Evolutionary conservation across 768 basidiomycete genomes (phyloP).

Genomic region (Boletellus sp.): DNA sequence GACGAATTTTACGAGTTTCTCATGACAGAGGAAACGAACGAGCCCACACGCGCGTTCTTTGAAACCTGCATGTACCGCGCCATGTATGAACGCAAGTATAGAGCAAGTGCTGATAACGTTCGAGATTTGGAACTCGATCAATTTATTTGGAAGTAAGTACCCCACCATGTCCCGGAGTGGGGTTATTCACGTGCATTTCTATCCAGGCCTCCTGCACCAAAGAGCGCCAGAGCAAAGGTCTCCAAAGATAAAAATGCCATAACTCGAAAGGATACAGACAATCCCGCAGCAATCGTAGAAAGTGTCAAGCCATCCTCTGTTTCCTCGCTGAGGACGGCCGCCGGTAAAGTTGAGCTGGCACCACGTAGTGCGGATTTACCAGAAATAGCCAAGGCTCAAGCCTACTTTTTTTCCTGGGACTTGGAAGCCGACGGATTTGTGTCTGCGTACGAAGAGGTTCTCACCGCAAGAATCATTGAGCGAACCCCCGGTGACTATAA

Average conservation of each 20-base stretch:
- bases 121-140: slow-evolving; percentile 67
- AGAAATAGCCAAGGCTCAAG: slow-evolving; percentile 40
- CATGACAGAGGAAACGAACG: slow-evolving; percentile 67
- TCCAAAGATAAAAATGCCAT: slow-evolving; percentile 12
- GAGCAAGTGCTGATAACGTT: slow-evolving; percentile 62
- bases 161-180: neutral
- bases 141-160: slow-evolving; percentile 76
- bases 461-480: slow-evolving; percentile 51
- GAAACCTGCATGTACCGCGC: slow-evolving; percentile 94
- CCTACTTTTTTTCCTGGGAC: slow-evolving; percentile 65
- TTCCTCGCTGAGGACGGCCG: slow-evolving; percentile 14
- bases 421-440: slow-evolving; percentile 44
- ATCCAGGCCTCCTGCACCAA: slow-evolving; percentile 23
- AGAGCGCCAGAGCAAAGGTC: slow-evolving; percentile 15
- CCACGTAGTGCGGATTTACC: slow-evolving; percentile 18
- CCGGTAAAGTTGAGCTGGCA: slow-evolving; percentile 16
- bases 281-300: slow-evolving; percentile 1
- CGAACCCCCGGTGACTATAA: slow-evolving; percentile 44
- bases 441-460: slow-evolving; percentile 44
- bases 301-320: slow-evolving; percentile 6
- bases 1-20: slow-evolving; percentile 96
- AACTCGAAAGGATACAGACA: slow-evolving; percentile 7
- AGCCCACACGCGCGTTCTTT: slow-evolving; percentile 80
- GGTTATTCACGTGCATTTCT: neutral
- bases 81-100: slow-evolving; percentile 94